Percentiles rank a stretch among this genome's conserved stretches.
Evolutionary conservation across 805 yeast species (phyloP).

Genomic region (Clavispora santaluciae): DNA sequence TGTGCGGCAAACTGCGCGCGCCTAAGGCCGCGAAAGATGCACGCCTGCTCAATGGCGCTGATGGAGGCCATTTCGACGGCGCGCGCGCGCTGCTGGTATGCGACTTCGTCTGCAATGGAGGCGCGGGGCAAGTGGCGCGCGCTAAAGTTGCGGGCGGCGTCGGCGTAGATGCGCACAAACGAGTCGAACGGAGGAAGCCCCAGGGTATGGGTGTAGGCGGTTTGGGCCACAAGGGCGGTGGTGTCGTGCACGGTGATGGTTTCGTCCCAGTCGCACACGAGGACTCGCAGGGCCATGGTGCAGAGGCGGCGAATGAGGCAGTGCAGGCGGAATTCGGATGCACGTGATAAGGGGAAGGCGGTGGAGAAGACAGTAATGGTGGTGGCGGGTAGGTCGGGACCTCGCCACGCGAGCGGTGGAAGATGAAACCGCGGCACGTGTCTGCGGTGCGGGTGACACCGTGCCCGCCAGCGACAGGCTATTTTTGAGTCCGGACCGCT

Average conservation of each 20-base stretch:
- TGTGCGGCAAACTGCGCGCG: constrained; percentile 25
- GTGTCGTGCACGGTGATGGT: constrained; percentile 57
- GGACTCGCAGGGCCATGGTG: constrained; percentile 2
- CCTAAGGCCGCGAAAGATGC: constrained; percentile 41
- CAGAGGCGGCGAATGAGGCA: neutral
- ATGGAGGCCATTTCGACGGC: constrained; percentile 48
- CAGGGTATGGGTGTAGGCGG: constrained; percentile 39
- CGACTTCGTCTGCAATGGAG: constrained; percentile 37
- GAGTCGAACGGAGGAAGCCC: constrained; percentile 37
- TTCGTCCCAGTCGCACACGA: constrained; percentile 64
- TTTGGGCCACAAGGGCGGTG: constrained; percentile 43
- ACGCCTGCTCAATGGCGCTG: constrained; percentile 30
- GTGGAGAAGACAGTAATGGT: too few relatives aligned
- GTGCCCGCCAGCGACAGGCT: too few relatives aligned
- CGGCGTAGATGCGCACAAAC: constrained; percentile 41
- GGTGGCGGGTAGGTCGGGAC: too few relatives aligned
- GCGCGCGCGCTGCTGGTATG: constrained; percentile 42
- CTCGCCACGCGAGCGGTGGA: too few relatives aligned
- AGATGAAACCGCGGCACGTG: too few relatives aligned
- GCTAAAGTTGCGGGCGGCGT: constrained; percentile 13
- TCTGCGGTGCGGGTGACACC: too few relatives aligned
- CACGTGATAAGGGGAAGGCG: too few relatives aligned
- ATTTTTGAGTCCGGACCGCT: neutral
- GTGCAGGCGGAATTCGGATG: too few relatives aligned
- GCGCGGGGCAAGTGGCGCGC: constrained; percentile 19